Base-by-base conservation (phyloP, 1,284 basidiomycete species). In the Ustilago vetiveriae region DNA sequence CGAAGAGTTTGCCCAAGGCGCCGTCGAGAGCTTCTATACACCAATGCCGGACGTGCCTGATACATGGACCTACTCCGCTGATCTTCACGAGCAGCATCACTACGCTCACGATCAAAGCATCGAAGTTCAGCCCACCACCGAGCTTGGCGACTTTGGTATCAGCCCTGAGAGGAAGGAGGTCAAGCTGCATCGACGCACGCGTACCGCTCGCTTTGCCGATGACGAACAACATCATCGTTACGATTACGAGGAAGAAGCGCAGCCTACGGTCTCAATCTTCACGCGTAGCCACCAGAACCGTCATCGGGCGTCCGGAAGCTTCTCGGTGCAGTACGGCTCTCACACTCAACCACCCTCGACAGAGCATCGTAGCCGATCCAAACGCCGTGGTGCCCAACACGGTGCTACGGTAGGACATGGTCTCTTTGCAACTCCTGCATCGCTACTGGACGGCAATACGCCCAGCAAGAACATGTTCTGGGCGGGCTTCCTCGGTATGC, bases 401-500 rank as follows among this genome's bases (percentile, higher is more conserved):
- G 38, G 32, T 3, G 38, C 42, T 3, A 21, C 47, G 5, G 41
- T 22, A 3, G 43, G 47, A 2, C 29, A 51, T 21, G 44, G 48
- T 1, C 49, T 63, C 7, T 64, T 57, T n/a, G 52, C 37, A 1
- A 60, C 49, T 6, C 56, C 67, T 2, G 43, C 62, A 4, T 33
- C 53, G 26, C 19, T 73, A 35, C 38, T 72, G 26, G 71, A 73
- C 13, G 27, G 55, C 26, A 60, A 45, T 19, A 37, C 44, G 14
- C 73, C 71, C 5, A 65, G 68, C 54, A 64, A 63, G 30, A 69
- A 57, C 52, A 60, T 78, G 48, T 78, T 78, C 56, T 75, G 62
- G 54, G 71, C 71, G 10, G 75, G 75, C 11, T 78, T 78, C 56
- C 55, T 74, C 16, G 67, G 67, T 33, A 78, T 78, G 75, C 75